Conservation (phyloP, 164 flowering plant genomes). For the Amborella trichopoda region DNA sequence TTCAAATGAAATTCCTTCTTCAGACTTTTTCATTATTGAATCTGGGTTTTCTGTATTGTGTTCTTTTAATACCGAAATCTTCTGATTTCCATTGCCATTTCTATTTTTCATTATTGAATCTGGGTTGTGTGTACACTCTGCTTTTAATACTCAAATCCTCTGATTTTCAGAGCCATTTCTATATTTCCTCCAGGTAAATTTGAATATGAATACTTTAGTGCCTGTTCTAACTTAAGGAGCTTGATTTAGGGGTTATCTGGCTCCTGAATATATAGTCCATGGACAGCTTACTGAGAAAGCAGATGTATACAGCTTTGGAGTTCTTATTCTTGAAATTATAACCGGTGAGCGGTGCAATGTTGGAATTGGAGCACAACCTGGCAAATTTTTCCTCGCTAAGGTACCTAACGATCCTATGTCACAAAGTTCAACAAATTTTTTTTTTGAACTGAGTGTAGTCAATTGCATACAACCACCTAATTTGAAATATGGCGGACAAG, state of each 20-base stretch:
- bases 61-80: background rate
- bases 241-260: slow-evolving; percentile 9
- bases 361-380: background rate
- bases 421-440: no score
- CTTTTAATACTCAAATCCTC: slow-evolving; percentile 3
- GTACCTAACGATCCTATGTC: background rate
- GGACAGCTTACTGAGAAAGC: slow-evolving; percentile 5
- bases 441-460: no score
- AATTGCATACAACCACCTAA: no score
- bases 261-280: slow-evolving; percentile 3
- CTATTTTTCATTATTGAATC: background rate
- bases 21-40: no score
- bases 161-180: slow-evolving; percentile 3
- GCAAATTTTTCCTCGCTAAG: slow-evolving; percentile 5
- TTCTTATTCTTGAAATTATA: slow-evolving; percentile 9
- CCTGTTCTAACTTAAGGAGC: background rate
- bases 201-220: background rate
- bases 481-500: no score
- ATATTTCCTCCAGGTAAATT: slow-evolving; percentile 1
- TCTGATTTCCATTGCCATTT: no score
- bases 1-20: no score
- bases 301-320: slow-evolving; percentile 9
- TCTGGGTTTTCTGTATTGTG: background rate
- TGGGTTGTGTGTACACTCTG: background rate
- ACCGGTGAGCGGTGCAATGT: slow-evolving; percentile 3